A percentile compares a stretch with the other conserved stretches of the same genome.
Conservation (phyloP, 768 basidiomycete genomes). For the Royoungia palumana region DNA sequence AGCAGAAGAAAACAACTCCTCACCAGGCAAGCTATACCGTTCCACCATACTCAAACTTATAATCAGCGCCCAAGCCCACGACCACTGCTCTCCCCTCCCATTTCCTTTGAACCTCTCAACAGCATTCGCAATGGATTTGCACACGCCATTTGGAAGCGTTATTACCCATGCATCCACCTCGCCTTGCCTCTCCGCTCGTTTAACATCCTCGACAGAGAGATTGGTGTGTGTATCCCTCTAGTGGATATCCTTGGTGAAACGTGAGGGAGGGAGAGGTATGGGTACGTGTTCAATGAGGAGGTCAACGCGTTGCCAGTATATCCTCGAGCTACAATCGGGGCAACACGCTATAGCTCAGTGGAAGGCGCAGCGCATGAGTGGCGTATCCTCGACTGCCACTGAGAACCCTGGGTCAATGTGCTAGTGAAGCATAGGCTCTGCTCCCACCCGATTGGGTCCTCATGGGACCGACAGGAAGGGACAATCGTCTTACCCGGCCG, state of each 20-base stretch:
- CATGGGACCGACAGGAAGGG: constrained; percentile 55
- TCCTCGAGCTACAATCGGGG: constrained; percentile 91
- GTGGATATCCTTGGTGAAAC: constrained; percentile 86
- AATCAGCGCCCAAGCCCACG: constrained; percentile 92
- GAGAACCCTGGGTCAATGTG: constrained; percentile 34
- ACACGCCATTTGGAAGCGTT: constrained; percentile 97
- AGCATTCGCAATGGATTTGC: constrained; percentile 95
- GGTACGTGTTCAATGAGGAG: constrained; percentile 79
- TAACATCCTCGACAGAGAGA: constrained; percentile 73
- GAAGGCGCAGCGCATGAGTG: constrained; percentile 54
- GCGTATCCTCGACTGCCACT: constrained; percentile 74
- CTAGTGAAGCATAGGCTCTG: constrained; percentile 19
- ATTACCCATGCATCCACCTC: constrained; percentile 98
- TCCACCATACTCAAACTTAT: constrained; percentile 93
- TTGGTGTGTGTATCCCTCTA: constrained; percentile 89
- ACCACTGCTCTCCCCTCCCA: constrained; percentile 56
- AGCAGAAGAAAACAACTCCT: constrained; percentile 43
- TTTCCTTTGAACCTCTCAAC: constrained; percentile 69
- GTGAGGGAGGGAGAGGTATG: constrained; percentile 82
- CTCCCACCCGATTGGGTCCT: constrained; percentile 19
- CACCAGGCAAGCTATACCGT: constrained; percentile 98
- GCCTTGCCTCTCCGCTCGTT: constrained; percentile 82
- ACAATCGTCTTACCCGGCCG: constrained; percentile 82
- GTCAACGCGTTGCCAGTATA: constrained; percentile 94
- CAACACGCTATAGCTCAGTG: constrained; percentile 82